Percentiles rank a stretch among this genome's conserved stretches.
phyloP scores from a whole-genome alignment of 2,329 filamentous ascomycete species.

The Fusarium torulosum region DNA sequence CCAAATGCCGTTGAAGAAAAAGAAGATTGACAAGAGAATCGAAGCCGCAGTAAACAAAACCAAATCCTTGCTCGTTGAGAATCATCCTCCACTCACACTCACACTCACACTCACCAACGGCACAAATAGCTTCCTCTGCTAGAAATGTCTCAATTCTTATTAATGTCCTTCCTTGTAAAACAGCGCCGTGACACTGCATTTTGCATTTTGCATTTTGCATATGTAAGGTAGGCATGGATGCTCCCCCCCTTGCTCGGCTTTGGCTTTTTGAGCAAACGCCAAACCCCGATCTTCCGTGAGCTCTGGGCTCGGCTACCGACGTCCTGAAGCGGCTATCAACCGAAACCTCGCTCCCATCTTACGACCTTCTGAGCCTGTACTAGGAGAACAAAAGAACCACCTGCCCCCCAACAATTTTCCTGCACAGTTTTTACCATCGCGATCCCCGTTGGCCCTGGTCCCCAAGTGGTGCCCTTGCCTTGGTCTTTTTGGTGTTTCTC shows the following conservation, averaged over 20 bases:
- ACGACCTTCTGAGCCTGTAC: constrained; percentile 24
- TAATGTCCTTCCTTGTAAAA: neutral
- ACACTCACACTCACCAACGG: constrained; percentile 34
- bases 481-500: neutral
- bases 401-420: constrained; percentile 40
- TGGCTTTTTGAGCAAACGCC: constrained; percentile 26
- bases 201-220: neutral
- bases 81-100: constrained; percentile 18
- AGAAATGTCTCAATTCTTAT: constrained; percentile 41
- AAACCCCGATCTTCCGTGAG: constrained; percentile 43
- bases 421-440: constrained; percentile 22
- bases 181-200: constrained; percentile 27
- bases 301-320: constrained; percentile 47
- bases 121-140: constrained; percentile 23
- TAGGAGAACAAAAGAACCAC: constrained; percentile 44
- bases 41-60: constrained; percentile 1
- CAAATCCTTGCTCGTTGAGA: constrained; percentile 22
- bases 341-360: constrained; percentile 35
- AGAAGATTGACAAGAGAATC: neutral
- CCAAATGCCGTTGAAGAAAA: constrained; percentile 26
- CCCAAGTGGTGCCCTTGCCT: neutral
- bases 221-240: neutral
- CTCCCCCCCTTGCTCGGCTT: constrained; percentile 37
- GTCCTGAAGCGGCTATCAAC: constrained; percentile 34
- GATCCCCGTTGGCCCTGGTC: constrained; percentile 9